A percentile compares a stretch with the other conserved stretches of the same genome.
Evolutionary conservation across 192 early-diverging fungal genomes (phyloP).

Genomic region (Coemansia sp.): DNA sequence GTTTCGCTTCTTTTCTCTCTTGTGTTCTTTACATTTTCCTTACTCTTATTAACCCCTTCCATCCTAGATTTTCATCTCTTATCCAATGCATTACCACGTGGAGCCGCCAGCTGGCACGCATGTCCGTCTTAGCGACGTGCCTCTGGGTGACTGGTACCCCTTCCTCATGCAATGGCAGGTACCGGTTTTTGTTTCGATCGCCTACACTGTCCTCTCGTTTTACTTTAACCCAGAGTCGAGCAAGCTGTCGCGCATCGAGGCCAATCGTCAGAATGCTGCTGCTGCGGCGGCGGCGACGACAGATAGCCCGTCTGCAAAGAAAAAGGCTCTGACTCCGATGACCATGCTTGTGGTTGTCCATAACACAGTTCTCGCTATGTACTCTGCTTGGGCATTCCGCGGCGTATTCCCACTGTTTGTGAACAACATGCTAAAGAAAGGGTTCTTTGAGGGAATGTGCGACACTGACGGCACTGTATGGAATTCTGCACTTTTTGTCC

Average conservation of each 20-base stretch:
- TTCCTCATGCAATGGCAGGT: slow-evolving; percentile 74
- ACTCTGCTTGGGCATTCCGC: slow-evolving; percentile 73
- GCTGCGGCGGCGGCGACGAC: background rate
- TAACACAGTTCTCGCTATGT: slow-evolving; percentile 71
- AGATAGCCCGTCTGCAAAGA: background rate
- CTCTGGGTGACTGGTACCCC: slow-evolving; percentile 70
- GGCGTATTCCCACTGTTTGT: slow-evolving; percentile 62
- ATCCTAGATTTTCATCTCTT: background rate
- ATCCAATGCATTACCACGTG: background rate
- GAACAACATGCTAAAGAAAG: slow-evolving; percentile 56
- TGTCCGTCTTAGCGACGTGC: slow-evolving; percentile 57
- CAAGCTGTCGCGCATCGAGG: slow-evolving; percentile 17
- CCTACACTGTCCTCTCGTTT: slow-evolving; percentile 56
- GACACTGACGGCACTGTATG: slow-evolving; percentile 67
- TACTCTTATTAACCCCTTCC: background rate
- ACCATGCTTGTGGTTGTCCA: slow-evolving; percentile 77
- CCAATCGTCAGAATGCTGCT: slow-evolving; percentile 14
- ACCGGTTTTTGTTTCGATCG: slow-evolving; percentile 58
- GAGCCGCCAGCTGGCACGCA: slow-evolving; percentile 30
- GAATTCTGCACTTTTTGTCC: slow-evolving; percentile 70
- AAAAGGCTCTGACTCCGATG: slow-evolving; percentile 53
- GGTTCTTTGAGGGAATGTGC: slow-evolving; percentile 64
- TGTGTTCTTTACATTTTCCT: background rate
- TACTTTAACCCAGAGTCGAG: slow-evolving; percentile 24
- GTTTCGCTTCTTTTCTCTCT: background rate